Conservation (phyloP, 2,329 filamentous ascomycete species). For the Penicillium brevicompactum region DNA sequence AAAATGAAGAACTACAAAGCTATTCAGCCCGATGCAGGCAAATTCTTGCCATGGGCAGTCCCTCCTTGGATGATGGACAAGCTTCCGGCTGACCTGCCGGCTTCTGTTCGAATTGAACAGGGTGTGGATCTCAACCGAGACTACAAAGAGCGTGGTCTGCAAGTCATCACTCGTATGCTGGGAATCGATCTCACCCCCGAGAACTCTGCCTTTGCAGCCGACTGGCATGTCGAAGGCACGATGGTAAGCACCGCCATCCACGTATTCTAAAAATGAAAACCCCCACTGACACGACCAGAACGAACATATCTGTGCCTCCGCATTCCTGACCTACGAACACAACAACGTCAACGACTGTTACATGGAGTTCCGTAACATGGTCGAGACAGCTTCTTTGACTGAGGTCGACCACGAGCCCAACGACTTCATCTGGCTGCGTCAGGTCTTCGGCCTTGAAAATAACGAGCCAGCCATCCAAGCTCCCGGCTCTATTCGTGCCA, state of each 20-base stretch:
- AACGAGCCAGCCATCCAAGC: conserved; percentile 29
- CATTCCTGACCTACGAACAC: conserved; percentile 63
- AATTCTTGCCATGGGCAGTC: conserved; percentile 35
- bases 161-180: conserved; percentile 66
- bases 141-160: conserved; percentile 52
- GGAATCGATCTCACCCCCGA: conserved; percentile 62
- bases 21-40: conserved; percentile 31
- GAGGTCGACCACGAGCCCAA: conserved; percentile 33
- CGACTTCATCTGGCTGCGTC: conserved; percentile 34
- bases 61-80: conserved; percentile 30
- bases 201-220: conserved; percentile 55
- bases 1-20: conserved; percentile 22
- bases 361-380: conserved; percentile 54
- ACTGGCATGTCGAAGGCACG: conserved; percentile 53
- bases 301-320: conserved; percentile 65
- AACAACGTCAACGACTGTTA: conserved; percentile 60
- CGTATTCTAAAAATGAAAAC: neutral
- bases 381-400: conserved; percentile 32
- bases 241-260: conserved; percentile 29
- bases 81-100: conserved; percentile 27
- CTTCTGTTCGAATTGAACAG: conserved; percentile 29
- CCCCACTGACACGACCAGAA: conserved; percentile 42
- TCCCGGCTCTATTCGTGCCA: conserved; percentile 22
- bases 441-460: conserved; percentile 31
- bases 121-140: conserved; percentile 34